Evolutionary conservation across 306 rosid species (phyloP), one percentile per base, ranked within the genome.

Genomic region (Corylus heterophylla): DNA sequence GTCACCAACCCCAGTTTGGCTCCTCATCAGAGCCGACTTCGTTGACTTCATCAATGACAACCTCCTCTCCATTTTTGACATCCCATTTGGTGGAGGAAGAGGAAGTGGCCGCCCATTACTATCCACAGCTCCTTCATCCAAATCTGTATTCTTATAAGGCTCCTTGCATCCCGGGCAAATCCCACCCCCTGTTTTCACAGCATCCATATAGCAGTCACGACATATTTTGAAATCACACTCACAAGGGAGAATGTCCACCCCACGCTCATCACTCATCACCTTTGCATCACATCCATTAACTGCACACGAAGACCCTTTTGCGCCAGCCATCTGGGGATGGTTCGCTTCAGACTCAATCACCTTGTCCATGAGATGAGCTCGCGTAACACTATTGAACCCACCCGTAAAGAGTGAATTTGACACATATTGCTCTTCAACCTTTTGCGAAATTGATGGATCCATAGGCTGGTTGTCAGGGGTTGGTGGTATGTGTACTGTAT

Each of bases 281-380:
- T 94, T 94, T 6, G 92, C 89, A 90, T 94, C 98, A 80, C 98
- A 94, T 2, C 98, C 98, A 75, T 88, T 97, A 74, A 94, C 71
- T 42, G 93, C 91, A 80, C 98, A 94, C 1, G 90, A 87, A 67
- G 97, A 92, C 16, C 97, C 98, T 83, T 90, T 94, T 22, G 91
- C 87, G 68, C 98, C 98, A 1, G 98, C 97, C 98, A 94, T 92
- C 88, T 94, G 98, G 9, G 97, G 97, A 85, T 94, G 98, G 82
- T 73, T 91, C 77, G 88, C 86, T 83, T 94, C 97, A 13, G 98
- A 91, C 48, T 94, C 98, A 27, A 72, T 92, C 74, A 94, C 98
- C 80, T 94, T 94, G 83, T 94, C 97, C 98, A 92, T 94, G 44
- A 94, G 88, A 86, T 94, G 98, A 17, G 97, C 97, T 47, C 94